Evolutionary conservation across 495 filamentous ascomycete genomes (phyloP).

Genomic region (Hyphodiscus hymeniophilus): DNA sequence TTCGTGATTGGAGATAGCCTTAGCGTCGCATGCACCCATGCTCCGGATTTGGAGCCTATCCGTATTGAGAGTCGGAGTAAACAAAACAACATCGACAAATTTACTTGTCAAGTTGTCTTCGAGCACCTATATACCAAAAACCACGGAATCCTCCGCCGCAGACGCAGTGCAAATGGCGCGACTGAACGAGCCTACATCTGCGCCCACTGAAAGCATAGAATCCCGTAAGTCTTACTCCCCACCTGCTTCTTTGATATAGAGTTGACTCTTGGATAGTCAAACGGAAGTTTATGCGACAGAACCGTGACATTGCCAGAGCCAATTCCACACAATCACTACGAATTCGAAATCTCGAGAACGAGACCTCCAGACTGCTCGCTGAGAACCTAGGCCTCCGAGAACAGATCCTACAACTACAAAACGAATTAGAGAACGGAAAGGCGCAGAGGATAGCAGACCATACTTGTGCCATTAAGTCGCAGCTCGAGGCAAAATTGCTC

Average conservation of each 20-base stretch:
- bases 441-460: constrained; percentile 47
- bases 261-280: constrained; percentile 50
- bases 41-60: too few relatives aligned
- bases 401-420: constrained; percentile 65
- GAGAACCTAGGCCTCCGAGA: constrained; percentile 84
- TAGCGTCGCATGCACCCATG: too few relatives aligned
- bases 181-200: constrained; percentile 71
- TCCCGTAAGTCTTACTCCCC: constrained; percentile 52
- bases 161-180: constrained; percentile 59
- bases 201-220: constrained; percentile 67
- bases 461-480: constrained; percentile 57
- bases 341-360: constrained; percentile 79
- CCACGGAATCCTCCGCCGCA: constrained; percentile 6
- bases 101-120: too few relatives aligned
- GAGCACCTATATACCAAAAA: not conserved
- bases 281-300: constrained; percentile 81
- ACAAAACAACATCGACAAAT: too few relatives aligned
- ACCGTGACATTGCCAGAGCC: constrained; percentile 82
- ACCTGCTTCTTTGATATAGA: constrained; percentile 2
- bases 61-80: too few relatives aligned
- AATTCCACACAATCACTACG: constrained; percentile 88
- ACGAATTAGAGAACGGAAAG: constrained; percentile 46
- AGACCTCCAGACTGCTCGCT: constrained; percentile 70
- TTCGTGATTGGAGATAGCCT: too few relatives aligned
- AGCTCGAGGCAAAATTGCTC: constrained; percentile 59